Percentiles rank a stretch among this genome's conserved stretches.
Conservation (phyloP, 352 stramenopile genomes). For the Phytopythium ostracodes region DNA sequence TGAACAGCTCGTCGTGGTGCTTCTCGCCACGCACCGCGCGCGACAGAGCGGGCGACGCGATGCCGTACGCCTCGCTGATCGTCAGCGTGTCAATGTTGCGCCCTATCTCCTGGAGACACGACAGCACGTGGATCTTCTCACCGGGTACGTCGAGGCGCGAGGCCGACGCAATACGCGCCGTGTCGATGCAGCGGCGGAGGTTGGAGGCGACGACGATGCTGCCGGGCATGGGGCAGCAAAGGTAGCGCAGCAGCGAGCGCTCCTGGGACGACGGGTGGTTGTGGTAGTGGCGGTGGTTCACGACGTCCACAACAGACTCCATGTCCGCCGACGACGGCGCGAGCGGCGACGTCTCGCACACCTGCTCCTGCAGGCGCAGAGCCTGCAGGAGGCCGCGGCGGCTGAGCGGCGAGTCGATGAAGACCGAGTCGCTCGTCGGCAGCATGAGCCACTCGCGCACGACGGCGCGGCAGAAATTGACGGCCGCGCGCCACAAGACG, state of each 20-base stretch:
- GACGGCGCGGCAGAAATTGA: constrained; percentile 48
- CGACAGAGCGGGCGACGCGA: constrained; percentile 29
- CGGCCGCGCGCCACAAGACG: constrained; percentile 32
- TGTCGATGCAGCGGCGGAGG: constrained; percentile 73
- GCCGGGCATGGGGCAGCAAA: constrained; percentile 36
- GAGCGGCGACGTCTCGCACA: constrained; percentile 24
- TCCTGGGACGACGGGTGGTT: constrained; percentile 15
- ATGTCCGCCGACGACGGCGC: neutral
- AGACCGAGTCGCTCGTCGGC: constrained; percentile 65
- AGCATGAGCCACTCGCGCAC: constrained; percentile 67
- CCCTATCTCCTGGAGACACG: constrained; percentile 79
- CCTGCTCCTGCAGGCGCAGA: constrained; percentile 37
- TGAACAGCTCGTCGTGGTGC: constrained; percentile 59
- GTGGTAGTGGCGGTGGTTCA: constrained; percentile 13
- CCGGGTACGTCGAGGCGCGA: constrained; percentile 38
- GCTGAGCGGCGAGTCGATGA: constrained; percentile 85
- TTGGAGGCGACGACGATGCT: constrained; percentile 76
- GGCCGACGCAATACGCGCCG: constrained; percentile 69
- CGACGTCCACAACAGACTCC: neutral
- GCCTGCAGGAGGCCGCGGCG: constrained; percentile 50
- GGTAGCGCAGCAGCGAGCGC: constrained; percentile 35
- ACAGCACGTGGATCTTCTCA: constrained; percentile 80
- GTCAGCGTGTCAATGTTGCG: constrained; percentile 83
- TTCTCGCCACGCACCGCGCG: constrained; percentile 33
- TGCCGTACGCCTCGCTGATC: constrained; percentile 47